These are phyloP conservation scores for Curvularia lunata DNA, from an alignment of 2,329 filamentous ascomycete species.

Conservation along the genomic window DNA sequence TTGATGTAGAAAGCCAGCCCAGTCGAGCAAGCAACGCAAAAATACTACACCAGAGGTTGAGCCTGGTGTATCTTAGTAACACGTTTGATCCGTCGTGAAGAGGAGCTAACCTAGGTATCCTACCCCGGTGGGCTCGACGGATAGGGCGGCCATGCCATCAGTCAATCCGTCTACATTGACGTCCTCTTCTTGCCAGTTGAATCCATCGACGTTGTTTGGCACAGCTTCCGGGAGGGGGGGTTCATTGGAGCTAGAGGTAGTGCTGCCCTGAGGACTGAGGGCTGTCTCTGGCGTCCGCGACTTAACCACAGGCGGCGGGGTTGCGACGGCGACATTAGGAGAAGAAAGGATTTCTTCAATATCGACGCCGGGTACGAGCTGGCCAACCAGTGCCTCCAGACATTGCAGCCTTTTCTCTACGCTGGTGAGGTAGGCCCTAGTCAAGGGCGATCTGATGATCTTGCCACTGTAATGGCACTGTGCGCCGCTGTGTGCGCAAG, in stretches of 20 bases:
- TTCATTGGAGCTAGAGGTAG: slow-evolving; percentile 19
- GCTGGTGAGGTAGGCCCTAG: slow-evolving; percentile 31
- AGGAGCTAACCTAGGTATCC: slow-evolving; percentile 29
- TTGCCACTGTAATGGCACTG: slow-evolving; percentile 36
- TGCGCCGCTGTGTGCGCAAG: slow-evolving; percentile 28
- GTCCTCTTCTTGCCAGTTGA: slow-evolving; percentile 35
- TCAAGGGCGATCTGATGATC: slow-evolving; percentile 33
- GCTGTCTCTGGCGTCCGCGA: slow-evolving; percentile 19
- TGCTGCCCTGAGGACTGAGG: slow-evolving; percentile 22
- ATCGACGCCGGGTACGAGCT: slow-evolving; percentile 30
- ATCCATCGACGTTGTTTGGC: slow-evolving; percentile 32
- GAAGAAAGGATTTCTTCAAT: slow-evolving; percentile 29
- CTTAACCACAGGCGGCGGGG: slow-evolving; percentile 8
- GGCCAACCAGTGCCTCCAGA: slow-evolving; percentile 27
- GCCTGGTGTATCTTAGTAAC: slow-evolving; percentile 18
- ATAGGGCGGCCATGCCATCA: slow-evolving; percentile 37
- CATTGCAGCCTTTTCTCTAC: slow-evolving; percentile 31
- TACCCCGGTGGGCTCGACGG: slow-evolving; percentile 36
- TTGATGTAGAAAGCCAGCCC: slow-evolving; percentile 37
- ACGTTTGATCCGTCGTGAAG: background rate
- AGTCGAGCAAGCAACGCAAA: slow-evolving; percentile 33
- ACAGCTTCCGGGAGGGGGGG: slow-evolving; percentile 35
- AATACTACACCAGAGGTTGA: slow-evolving; percentile 37
- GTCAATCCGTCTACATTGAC: slow-evolving; percentile 29
- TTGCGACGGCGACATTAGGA: slow-evolving; percentile 18